Base-by-base conservation (phyloP, 371 early-diverging fungal species). In the Choanephora cucurbitarum region DNA sequence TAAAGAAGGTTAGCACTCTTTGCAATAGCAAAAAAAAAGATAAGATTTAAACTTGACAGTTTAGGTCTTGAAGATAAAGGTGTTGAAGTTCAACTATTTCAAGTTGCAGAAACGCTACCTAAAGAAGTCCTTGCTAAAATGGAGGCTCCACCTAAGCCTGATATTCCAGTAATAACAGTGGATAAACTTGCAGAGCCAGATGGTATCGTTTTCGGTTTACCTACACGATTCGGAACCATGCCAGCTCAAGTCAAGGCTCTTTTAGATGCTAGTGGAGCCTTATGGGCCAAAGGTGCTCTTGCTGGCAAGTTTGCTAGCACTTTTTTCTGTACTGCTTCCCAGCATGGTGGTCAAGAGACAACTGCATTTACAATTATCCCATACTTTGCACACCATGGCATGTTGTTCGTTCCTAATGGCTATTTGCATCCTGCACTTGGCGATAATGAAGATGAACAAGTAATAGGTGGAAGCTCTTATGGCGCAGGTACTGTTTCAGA, bases 321-420 rank as follows among this genome's bases (percentile, higher is more conserved):
- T 46, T 94, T 94, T 75, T 84, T 82, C 54, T 87, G 88, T 24
- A 89, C 93, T 32, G 86, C 76, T 10, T 73, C 84, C 45, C 89
- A 87, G 69, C 83, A 83, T 57, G 91, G 90, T 68, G 92, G 92
- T 22, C 89, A 88, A 62, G 93, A 93, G 63, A 85, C 89, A 22
- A 91, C 92, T 21, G 84, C 85, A 24, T 70, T 82, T 37, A 81
- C 86, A 15, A 79, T 87, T 43, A 24, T 93, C 34, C 79, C 87
- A n/a, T 83, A 79, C 57, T 80, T 91, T 44, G 86, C 81, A 32
- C 93, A 93, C 69, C 91, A 90, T 57, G 95, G 94, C 40, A 84
- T 93, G 62, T 67, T 84, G 55, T 93, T 79, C 55, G 90, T 92
- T 13, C 92, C 94, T 15, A 64, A 90, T 44, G 90, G 90, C 17